Base-by-base conservation (phyloP, 2,329 filamentous ascomycete species). In the Helicocarpus griseus region DNA sequence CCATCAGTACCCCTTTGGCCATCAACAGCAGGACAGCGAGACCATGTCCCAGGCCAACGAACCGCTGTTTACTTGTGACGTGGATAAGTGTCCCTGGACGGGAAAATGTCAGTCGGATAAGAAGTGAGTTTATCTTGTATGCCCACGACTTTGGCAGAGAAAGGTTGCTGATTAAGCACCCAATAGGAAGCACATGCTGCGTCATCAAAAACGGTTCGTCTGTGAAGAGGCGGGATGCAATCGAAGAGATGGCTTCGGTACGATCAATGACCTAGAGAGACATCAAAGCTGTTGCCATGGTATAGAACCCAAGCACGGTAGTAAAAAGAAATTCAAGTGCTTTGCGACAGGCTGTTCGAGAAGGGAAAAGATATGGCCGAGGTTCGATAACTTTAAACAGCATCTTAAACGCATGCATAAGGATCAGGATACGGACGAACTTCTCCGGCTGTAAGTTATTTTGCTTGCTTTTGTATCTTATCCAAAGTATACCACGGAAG, bases 341-440 rank as follows among this genome's bases (percentile, higher is more conserved):
- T 75, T 74, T 48, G 70, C 78, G 5, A 67, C 68, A 5, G 61
- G 70, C 21, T 89, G 85, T 60, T 73, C 70, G 22, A 77, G 73
- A 22, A 82, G 74, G 55, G 72, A 72, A 1, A 95, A 94, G 64
- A 70, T 77, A 33, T 95, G 87, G 87, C 85, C 86, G 0, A 80
- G 90, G 21, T 74, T 83, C 48, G 90, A 96, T 66, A 96, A 96
- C 62, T 95, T 95, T 65, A 83, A 83, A 54, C 81, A 85, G 33
- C 90, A 96, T 63, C 75, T 95, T 43, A 74, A 71, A 47, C 79
- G 84, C 9, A 81, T 87, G 60, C 89, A 95, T 64, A 55, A 62
- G 1, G 63, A 74, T 4, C 68, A 74, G 38, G 64, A 76, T 52
- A 57, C 67, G 0, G 62, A 72, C 0, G 62, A 69, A 1, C 63